Evolutionary conservation across 257 asterid genomes (phyloP).

Genomic region (Ligustrum vulgare): DNA sequence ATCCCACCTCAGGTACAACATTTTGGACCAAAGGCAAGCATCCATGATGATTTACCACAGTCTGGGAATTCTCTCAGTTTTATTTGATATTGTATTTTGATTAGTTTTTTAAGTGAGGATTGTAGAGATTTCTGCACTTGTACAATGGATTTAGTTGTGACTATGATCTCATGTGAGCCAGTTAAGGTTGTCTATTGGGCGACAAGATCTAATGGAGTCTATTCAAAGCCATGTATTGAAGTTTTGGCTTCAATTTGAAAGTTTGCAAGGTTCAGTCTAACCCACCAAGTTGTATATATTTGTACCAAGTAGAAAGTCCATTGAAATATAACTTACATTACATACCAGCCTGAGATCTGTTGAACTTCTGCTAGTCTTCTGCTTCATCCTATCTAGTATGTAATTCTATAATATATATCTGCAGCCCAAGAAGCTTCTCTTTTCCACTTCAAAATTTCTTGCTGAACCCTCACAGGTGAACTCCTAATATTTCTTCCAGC

Average conservation of each 20-base stretch:
- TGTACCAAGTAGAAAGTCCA: background rate
- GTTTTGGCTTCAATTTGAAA: background rate
- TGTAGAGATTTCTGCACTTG: background rate
- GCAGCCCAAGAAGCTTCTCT: background rate
- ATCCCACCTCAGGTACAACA: background rate
- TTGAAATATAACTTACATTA: background rate
- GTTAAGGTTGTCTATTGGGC: background rate
- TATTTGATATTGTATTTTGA: background rate
- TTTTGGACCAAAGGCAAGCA: background rate
- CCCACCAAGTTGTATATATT: background rate
- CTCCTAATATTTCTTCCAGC: background rate
- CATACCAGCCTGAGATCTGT: background rate
- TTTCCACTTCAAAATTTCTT: background rate
- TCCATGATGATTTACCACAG: background rate
- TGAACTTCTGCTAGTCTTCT: background rate
- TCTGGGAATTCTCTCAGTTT: background rate
- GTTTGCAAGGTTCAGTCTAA: background rate
- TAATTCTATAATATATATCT: background rate
- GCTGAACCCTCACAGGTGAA: background rate
- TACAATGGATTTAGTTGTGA: background rate
- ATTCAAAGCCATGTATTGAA: background rate
- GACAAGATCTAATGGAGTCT: background rate
- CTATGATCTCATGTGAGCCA: background rate
- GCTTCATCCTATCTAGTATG: background rate
- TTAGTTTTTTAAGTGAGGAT: background rate